Evolutionary conservation across 106 monocot genomes (phyloP), one percentile per base, ranked within the genome.

Genomic region (Dendrobium nobile): DNA sequence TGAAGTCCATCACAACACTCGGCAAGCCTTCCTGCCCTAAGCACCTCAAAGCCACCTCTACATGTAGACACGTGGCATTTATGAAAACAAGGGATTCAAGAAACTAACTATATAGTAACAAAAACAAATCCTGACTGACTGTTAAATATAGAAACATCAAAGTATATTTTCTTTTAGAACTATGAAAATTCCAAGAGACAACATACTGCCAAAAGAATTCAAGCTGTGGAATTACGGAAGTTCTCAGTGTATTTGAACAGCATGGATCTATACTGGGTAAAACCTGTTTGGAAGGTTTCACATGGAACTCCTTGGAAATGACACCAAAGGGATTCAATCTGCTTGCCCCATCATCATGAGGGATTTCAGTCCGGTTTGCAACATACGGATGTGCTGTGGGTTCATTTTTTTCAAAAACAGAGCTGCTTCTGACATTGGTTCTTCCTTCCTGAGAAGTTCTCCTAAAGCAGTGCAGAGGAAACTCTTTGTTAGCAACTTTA

Each of bases 161-260:
- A 74, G n/a, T 74, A 72, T 74, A 4, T 19, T 42, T 74, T 73
- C 42, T 15, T 41, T 74, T 44, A 74, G 37, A 78, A 67, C n/a
- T 17, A 27, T 43, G n/a, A 77, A 47, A 4, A 41, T 45, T n/a
- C 28, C 41, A 47, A 59, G 15, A 79, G 48, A 54, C 3, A 58
- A 47, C 95, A 88, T 99, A 99, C 98, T 91, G 83, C 98, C 98
- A 99, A 84, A 95, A 88, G 55, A 56, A 89, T 47, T 87, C 81
- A 78, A 85, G 83, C 79, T 91, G 79, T 77, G 98, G 98, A 79
- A 94, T 83, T 64, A 79, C 85, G 58, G 88, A 88, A 80, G 81
- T 64, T 84, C 67, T 81, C 20, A 47, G 73, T 58, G 80, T 37
- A 72, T 56, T 61, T 40, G 48, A 8, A 73, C 61, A 64, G 22